Percentiles rank a stretch among this genome's conserved stretches.
Conservation (phyloP, 768 basidiomycete genomes). For the Inosperma sp. region DNA sequence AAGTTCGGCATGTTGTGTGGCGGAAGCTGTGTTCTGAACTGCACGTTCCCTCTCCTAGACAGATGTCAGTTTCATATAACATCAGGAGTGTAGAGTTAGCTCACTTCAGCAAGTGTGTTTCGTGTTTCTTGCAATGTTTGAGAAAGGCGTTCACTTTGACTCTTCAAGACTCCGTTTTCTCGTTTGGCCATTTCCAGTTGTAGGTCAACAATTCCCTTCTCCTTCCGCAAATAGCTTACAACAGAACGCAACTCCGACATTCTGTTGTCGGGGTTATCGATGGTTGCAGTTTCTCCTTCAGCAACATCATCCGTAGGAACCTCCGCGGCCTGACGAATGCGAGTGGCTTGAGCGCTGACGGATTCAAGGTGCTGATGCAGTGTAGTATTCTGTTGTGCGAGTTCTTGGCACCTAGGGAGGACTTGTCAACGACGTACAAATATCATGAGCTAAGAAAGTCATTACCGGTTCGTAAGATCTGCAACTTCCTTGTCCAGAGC, state of each 20-base stretch:
- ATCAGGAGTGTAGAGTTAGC: neutral
- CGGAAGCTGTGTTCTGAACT: slow-evolving; percentile 62
- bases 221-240: slow-evolving; percentile 77
- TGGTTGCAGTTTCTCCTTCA: slow-evolving; percentile 40
- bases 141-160: slow-evolving; percentile 69
- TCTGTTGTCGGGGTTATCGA: slow-evolving; percentile 57
- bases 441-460: neutral
- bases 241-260: slow-evolving; percentile 71
- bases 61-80: slow-evolving; percentile 4
- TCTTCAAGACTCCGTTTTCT: slow-evolving; percentile 68
- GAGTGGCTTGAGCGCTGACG: slow-evolving; percentile 75
- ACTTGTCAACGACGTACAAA: neutral
- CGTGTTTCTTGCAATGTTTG: slow-evolving; percentile 69
- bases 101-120: slow-evolving; percentile 64
- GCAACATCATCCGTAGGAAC: slow-evolving; percentile 36
- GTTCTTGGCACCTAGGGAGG: slow-evolving; percentile 57
- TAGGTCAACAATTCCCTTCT: slow-evolving; percentile 89
- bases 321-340: slow-evolving; percentile 69
- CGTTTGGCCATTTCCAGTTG: slow-evolving; percentile 76
- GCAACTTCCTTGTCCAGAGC: slow-evolving; percentile 72
- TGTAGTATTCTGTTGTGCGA: slow-evolving; percentile 68
- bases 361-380: slow-evolving; percentile 83
- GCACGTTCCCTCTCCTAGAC: slow-evolving; percentile 76
- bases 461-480: slow-evolving; percentile 65
- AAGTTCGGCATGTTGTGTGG: slow-evolving; percentile 78